Percentiles rank a stretch among this genome's conserved stretches.
Evolutionary conservation across 805 yeast species (phyloP).

Genomic region (Brettanomyces custersianus): DNA sequence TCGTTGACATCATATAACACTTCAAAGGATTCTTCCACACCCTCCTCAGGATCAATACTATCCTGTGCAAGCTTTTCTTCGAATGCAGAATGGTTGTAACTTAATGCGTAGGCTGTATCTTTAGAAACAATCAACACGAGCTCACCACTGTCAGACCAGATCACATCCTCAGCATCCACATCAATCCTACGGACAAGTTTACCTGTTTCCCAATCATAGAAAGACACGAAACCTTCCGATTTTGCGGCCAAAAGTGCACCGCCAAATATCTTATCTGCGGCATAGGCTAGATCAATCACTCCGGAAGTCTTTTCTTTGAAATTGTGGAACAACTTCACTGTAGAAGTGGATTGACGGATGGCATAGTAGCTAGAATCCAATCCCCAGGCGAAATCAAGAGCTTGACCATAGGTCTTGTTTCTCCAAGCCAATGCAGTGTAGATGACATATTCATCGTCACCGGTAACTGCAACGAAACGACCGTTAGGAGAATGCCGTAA

Average conservation of each 20-base stretch:
- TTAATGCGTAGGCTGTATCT: constrained; percentile 70
- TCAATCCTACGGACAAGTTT: constrained; percentile 79
- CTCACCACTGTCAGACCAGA: constrained; percentile 94
- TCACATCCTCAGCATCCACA: constrained; percentile 71
- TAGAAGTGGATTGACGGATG: constrained; percentile 57
- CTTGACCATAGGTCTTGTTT: constrained; percentile 86
- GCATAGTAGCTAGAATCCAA: constrained; percentile 85
- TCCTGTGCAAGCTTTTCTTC: constrained; percentile 52
- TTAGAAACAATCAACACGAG: constrained; percentile 65
- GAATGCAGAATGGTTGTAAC: constrained; percentile 61
- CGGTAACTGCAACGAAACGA: constrained; percentile 90
- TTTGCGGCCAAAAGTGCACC: constrained; percentile 85
- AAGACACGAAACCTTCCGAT: constrained; percentile 75
- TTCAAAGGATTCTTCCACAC: constrained; percentile 80
- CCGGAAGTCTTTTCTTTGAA: constrained; percentile 69
- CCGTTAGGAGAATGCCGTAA: constrained; percentile 94
- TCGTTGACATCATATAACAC: constrained; percentile 79
- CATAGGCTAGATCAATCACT: constrained; percentile 55
- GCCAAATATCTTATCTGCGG: constrained; percentile 74
- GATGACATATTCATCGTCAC: constrained; percentile 95
- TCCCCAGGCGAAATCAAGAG: constrained; percentile 91
- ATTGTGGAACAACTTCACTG: constrained; percentile 68
- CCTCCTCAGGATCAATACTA: constrained; percentile 67
- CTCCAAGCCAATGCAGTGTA: constrained; percentile 98
- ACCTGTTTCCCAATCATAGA: constrained; percentile 93